Percentiles rank a stretch among this genome's conserved stretches.
Conservation (phyloP, 371 early-diverging fungal species). For the Mortierella sp. region DNA sequence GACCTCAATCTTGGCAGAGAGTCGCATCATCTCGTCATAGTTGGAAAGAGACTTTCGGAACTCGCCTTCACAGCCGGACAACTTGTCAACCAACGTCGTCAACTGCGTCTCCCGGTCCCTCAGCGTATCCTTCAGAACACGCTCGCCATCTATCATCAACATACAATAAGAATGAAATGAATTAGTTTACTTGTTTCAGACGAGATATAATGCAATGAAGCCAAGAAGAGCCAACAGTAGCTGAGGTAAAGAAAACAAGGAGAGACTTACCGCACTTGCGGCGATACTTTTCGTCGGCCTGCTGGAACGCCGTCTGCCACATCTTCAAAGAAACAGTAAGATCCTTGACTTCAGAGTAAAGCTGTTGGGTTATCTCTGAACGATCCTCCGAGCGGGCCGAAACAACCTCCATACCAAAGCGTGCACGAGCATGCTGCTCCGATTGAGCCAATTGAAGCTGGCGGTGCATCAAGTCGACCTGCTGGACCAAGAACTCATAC, state of each 20-base stretch:
- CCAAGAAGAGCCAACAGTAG: not conserved
- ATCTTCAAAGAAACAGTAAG: slow-evolving; percentile 22
- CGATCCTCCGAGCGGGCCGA: not conserved
- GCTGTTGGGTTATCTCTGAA: slow-evolving; percentile 21
- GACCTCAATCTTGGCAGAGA: slow-evolving; percentile 2
- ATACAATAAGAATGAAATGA: not conserved
- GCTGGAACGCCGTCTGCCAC: slow-evolving; percentile 28
- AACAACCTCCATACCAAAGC: not conserved
- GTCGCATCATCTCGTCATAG: slow-evolving; percentile 19
- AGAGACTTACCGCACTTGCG: slow-evolving; percentile 29
- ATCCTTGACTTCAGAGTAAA: slow-evolving; percentile 28
- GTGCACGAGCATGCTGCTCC: slow-evolving; percentile 10
- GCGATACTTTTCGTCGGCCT: slow-evolving; percentile 28
- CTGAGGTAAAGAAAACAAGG: not conserved
- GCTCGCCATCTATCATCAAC: slow-evolving; percentile 20
- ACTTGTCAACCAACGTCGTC: slow-evolving; percentile 23
- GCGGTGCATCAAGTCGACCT: slow-evolving; percentile 38
- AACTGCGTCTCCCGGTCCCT: slow-evolving; percentile 29
- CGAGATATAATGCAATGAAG: not conserved
- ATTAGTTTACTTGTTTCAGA: not conserved
- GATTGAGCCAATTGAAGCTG: slow-evolving; percentile 26
- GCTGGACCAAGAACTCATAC: slow-evolving; percentile 39
- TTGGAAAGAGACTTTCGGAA: slow-evolving; percentile 23
- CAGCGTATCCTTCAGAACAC: slow-evolving; percentile 28
- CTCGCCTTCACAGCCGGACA: slow-evolving; percentile 26